These are phyloP conservation scores for Puccinia novopanici DNA, from an alignment of 1,284 basidiomycete genomes.

Conservation along the genomic window DNA sequence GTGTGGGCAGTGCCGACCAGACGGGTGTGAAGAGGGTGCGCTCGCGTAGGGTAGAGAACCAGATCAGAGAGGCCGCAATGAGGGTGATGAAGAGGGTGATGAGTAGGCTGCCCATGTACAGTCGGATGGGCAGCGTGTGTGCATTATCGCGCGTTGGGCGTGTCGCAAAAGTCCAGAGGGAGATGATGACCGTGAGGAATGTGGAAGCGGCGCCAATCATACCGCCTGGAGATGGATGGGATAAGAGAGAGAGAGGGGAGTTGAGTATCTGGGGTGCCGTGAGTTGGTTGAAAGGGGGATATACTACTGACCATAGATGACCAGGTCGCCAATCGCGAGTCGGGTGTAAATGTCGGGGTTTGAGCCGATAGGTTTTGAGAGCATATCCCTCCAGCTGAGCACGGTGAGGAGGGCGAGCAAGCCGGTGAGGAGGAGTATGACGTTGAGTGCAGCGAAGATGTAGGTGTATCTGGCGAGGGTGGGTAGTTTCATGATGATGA, in stretches of 20 bases:
- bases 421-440: conserved; percentile 30
- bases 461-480: conserved; percentile 45
- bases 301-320: conserved; percentile 23
- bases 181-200: conserved; percentile 23
- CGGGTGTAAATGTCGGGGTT: conserved; percentile 34
- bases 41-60: conserved; percentile 43
- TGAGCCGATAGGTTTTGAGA: conserved; percentile 2
- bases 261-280: too few relatives aligned
- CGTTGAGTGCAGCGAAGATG: conserved; percentile 46
- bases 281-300: too few relatives aligned
- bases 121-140: conserved; percentile 15
- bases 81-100: conserved; percentile 33
- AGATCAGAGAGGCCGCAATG: conserved; percentile 29
- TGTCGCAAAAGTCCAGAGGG: conserved; percentile 39
- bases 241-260: neutral
- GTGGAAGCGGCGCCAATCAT: conserved; percentile 14
- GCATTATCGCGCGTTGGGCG: conserved; percentile 39
- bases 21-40: conserved; percentile 30
- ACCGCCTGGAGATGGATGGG: conserved; percentile 10
- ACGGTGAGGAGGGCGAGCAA: conserved; percentile 30
- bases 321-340: conserved; percentile 7
- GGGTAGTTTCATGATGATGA: conserved; percentile 29
- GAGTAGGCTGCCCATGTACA: conserved; percentile 26
- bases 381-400: conserved; percentile 19
- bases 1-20: conserved; percentile 15